These are phyloP conservation scores for Populus hybrid DNA, from an alignment of 441 rosid species.

Conservation along the genomic window DNA sequence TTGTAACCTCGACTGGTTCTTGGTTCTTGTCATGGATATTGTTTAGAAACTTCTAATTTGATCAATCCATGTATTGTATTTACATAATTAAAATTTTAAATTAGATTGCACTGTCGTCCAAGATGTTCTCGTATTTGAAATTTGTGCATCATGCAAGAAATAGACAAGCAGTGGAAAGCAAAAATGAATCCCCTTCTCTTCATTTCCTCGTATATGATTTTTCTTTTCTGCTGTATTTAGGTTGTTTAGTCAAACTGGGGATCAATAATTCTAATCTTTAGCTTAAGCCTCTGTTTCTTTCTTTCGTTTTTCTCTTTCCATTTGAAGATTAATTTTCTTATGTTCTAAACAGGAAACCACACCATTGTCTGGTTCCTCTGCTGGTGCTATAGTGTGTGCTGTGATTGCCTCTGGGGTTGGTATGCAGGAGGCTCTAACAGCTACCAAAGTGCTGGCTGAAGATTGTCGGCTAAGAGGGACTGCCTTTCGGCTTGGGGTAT, in stretches of 20 bases:
- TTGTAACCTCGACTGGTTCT: background rate
- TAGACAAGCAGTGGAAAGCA: background rate
- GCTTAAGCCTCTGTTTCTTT: background rate
- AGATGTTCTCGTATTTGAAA: background rate
- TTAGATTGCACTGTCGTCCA: background rate
- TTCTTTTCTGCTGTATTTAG: background rate
- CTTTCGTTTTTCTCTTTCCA: no score
- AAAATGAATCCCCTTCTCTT: background rate
- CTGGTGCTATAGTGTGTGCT: conserved; percentile 89
- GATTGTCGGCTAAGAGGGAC: conserved; percentile 83
- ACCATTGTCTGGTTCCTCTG: conserved; percentile 90
- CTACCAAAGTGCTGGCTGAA: conserved; percentile 69
- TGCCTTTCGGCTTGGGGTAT: conserved; percentile 95
- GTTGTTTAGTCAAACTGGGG: background rate
- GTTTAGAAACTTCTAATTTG: background rate
- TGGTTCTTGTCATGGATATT: background rate
- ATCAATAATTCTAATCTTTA: background rate
- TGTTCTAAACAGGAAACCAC: conserved; percentile 62
- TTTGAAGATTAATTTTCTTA: background rate
- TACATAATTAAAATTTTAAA: background rate
- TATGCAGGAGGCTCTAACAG: conserved; percentile 67
- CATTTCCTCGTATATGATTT: background rate
- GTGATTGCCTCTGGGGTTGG: conserved; percentile 81
- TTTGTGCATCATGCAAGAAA: background rate
- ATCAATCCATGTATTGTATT: background rate